Evolutionary conservation across 768 basidiomycete species (phyloP).

Genomic region (Termitomyces sp.): DNA sequence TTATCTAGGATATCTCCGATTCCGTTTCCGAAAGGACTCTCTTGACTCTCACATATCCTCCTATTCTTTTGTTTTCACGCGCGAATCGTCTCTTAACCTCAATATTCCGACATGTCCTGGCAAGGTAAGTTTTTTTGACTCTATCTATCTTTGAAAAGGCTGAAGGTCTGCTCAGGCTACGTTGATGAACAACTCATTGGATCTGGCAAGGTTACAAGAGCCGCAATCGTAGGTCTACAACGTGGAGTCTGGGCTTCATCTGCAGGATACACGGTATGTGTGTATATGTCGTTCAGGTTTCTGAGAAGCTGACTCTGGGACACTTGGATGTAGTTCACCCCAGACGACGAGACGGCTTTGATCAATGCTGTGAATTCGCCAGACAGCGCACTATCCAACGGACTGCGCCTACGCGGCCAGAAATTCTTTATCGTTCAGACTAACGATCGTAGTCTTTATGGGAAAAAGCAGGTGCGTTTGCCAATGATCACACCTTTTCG

Average conservation of each 20-base stretch:
- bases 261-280: conserved; percentile 56
- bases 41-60: conserved; percentile 4
- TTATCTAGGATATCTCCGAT: conserved; percentile 18
- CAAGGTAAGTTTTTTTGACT: conserved; percentile 43
- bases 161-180: conserved; percentile 52
- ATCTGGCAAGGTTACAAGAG: conserved; percentile 67
- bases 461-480: conserved; percentile 73
- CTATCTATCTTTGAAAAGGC: neutral
- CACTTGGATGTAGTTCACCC: conserved; percentile 47
- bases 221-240: conserved; percentile 71
- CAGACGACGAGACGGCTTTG: conserved; percentile 63
- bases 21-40: conserved; percentile 8
- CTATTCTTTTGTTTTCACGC: conserved; percentile 6
- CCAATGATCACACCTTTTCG: neutral
- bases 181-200: conserved; percentile 81
- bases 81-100: conserved; percentile 1
- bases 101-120: conserved; percentile 58
- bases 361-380: conserved; percentile 44
- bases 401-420: conserved; percentile 60
- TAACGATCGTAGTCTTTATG: conserved; percentile 55
- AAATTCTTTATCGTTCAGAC: conserved; percentile 75
- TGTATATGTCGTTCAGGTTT: neutral
- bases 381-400: conserved; percentile 45
- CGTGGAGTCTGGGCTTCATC: conserved; percentile 80
- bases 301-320: conserved; percentile 2